Base-by-base conservation (phyloP, 2,329 filamentous ascomycete genomes). In the Alternaria ventricosa region DNA sequence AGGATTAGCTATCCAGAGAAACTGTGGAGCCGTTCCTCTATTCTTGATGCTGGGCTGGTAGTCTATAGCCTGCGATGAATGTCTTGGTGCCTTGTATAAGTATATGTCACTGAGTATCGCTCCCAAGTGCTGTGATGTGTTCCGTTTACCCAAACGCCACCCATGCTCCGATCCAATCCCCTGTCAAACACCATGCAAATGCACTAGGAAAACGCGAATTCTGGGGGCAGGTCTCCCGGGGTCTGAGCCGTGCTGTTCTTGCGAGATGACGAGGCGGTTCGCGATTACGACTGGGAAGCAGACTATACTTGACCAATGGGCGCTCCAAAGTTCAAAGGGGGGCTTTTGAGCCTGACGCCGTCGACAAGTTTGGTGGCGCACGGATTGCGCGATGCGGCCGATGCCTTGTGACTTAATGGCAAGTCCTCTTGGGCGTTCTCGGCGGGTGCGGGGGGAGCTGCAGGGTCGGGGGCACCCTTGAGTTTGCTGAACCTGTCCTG, bases 281-380 rank as follows among this genome's bases (percentile, higher is more conserved):
- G 28, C 44, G 58, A 49, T 15, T 53, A 28, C 12, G 49, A 30
- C n/a, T 53, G 49, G 20, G 49, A 43, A 28, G 30, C 45, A 25
- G 36, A 30, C 60, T 63, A 65, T n/a, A 59, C 71, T 58, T 75
- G 71, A 7, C 78, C 78, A 18, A 80, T 58, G 1, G 78, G 78
- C 3, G 71, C 73, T 2, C 78, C 78, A 43, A 80, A 73, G 55
- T 80, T 80, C 64, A 76, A 68, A 13, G 67, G 73, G 1, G 75
- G 73, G 46, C 75, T 78, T 66, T 80, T 80, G 15, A 80, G 64
- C 10, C 69, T 67, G 15, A 80, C 74, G 2, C 78, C 79, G 36
- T 79, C 78, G 2, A 79, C 68, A 6, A 66, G 61, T 28, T 68
- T 70, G n/a, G 64, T 61, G 15, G 69, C 65, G 15, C 70, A 66